phyloP scores from a whole-genome alignment of 129 eudicot species.

The Flaveria trinervia region DNA sequence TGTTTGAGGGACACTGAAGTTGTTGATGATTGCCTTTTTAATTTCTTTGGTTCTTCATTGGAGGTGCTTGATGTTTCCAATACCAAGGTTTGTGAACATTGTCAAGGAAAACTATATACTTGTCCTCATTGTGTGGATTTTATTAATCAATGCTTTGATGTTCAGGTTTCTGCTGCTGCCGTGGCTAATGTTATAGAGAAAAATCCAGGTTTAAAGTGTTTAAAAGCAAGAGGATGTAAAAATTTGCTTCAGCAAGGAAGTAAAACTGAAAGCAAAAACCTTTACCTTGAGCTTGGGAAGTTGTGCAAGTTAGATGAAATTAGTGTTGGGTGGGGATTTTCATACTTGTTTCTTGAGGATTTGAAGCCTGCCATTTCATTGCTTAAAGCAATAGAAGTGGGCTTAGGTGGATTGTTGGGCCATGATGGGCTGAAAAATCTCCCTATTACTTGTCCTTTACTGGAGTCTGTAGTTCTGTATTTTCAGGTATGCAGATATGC shows the following conservation, averaged over 20 bases:
- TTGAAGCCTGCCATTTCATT: conserved; percentile 51
- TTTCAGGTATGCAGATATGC: conserved; percentile 63
- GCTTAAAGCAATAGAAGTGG: conserved; percentile 56
- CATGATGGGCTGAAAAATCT: conserved; percentile 59
- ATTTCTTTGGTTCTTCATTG: conserved; percentile 60
- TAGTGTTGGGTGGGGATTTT: conserved; percentile 89
- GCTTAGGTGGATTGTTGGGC: conserved; percentile 81
- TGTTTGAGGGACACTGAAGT: conserved; percentile 70
- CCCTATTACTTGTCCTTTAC: conserved; percentile 58
- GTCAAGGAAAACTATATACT: neutral
- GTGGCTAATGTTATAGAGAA: conserved; percentile 46
- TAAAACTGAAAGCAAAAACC: conserved; percentile 22
- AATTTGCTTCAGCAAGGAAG: conserved; percentile 40
- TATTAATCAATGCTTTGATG: conserved; percentile 12
- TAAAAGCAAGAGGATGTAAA: conserved; percentile 71
- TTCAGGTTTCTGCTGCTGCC: conserved; percentile 63
- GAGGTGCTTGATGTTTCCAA: conserved; percentile 80
- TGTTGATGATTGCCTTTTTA: conserved; percentile 56
- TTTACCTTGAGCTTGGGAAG: conserved; percentile 48
- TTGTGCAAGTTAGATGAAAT: conserved; percentile 68
- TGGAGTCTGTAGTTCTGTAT: conserved; percentile 66
- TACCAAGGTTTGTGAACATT: conserved; percentile 61
- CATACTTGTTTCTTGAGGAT: conserved; percentile 44
- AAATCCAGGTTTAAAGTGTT: conserved; percentile 57
- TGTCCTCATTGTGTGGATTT: conserved; percentile 11